A percentile compares a stretch with the other conserved stretches of the same genome.
Evolutionary conservation across 2,329 filamentous ascomycete species (phyloP).

Genomic region (Seiridium unicorne): DNA sequence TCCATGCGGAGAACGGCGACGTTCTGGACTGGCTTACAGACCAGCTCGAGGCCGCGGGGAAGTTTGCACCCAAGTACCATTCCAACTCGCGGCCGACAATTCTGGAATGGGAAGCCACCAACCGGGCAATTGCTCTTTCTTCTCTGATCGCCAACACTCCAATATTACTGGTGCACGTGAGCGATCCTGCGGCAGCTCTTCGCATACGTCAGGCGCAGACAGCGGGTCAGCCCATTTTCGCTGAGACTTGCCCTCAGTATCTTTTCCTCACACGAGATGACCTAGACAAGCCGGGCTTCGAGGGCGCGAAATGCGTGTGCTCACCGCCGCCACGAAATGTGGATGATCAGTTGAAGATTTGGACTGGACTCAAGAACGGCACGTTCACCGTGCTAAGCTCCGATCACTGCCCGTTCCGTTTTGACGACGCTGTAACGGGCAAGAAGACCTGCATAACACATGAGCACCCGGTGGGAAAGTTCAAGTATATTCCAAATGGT

Average conservation of each 20-base stretch:
- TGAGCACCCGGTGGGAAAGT: constrained; percentile 42
- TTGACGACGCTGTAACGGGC: constrained; percentile 39
- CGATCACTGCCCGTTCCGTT: constrained; percentile 48
- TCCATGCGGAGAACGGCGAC: constrained; percentile 54
- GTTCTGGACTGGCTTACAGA: constrained; percentile 53
- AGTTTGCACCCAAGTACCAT: constrained; percentile 51
- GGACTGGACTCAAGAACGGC: constrained; percentile 47
- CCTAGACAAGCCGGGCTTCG: constrained; percentile 48
- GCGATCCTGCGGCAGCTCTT: constrained; percentile 40
- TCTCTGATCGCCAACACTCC: constrained; percentile 46
- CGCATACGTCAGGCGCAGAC: constrained; percentile 48
- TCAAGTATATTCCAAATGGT: constrained; percentile 59
- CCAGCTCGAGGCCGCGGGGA: constrained; percentile 45
- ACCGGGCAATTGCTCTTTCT: constrained; percentile 49
- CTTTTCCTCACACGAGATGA: constrained; percentile 50
- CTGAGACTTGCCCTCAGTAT: constrained; percentile 57
- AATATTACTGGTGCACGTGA: constrained; percentile 53
- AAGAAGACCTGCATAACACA: constrained; percentile 48
- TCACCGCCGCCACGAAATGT: constrained; percentile 48
- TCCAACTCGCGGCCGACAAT: constrained; percentile 46
- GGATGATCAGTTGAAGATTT: constrained; percentile 48
- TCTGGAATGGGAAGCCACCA: constrained; percentile 51
- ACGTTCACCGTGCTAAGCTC: constrained; percentile 48
- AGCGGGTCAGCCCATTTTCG: constrained; percentile 46
- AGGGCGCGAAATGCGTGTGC: constrained; percentile 55